A percentile compares a stretch with the other conserved stretches of the same genome.
Evolutionary conservation across 2,329 filamentous ascomycete genomes (phyloP).

Genomic region (Penicillium sp.): DNA sequence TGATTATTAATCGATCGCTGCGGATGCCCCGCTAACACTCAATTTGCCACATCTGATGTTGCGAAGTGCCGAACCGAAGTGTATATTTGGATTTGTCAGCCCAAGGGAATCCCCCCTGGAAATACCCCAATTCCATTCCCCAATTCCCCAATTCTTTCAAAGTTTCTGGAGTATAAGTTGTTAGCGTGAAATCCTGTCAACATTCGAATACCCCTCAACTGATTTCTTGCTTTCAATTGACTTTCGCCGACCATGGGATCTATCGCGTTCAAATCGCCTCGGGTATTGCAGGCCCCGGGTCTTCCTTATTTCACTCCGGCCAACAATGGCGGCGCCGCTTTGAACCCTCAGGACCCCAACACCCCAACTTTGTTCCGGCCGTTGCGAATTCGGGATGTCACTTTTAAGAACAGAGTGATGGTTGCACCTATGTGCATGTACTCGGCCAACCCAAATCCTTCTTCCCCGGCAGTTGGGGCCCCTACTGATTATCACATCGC

Average conservation of each 20-base stretch:
- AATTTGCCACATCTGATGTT: not conserved
- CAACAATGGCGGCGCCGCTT: conserved; percentile 37
- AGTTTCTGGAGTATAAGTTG: not conserved
- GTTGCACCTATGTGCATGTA: conserved; percentile 66
- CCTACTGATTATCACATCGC: conserved; percentile 78
- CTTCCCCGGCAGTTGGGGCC: conserved; percentile 54
- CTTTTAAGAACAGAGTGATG: conserved; percentile 65
- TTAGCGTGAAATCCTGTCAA: not conserved
- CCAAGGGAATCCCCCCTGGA: not conserved
- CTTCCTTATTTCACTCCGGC: conserved; percentile 41
- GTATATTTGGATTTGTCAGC: not conserved
- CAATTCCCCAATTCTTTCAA: not conserved
- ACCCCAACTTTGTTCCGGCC: conserved; percentile 59
- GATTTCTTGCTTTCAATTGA: not conserved
- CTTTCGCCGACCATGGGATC: not conserved
- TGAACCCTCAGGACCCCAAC: conserved; percentile 33
- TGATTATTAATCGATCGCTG: not conserved
- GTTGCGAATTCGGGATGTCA: conserved; percentile 55
- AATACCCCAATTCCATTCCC: not conserved
- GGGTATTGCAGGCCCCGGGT: conserved; percentile 17
- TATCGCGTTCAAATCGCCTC: conserved; percentile 10
- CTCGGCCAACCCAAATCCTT: conserved; percentile 53
- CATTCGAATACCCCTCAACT: not conserved
- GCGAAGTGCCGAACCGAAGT: not conserved
- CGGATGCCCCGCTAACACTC: not conserved